Base-by-base conservation (phyloP, 768 basidiomycete genomes). In the Inosperma sp. region DNA sequence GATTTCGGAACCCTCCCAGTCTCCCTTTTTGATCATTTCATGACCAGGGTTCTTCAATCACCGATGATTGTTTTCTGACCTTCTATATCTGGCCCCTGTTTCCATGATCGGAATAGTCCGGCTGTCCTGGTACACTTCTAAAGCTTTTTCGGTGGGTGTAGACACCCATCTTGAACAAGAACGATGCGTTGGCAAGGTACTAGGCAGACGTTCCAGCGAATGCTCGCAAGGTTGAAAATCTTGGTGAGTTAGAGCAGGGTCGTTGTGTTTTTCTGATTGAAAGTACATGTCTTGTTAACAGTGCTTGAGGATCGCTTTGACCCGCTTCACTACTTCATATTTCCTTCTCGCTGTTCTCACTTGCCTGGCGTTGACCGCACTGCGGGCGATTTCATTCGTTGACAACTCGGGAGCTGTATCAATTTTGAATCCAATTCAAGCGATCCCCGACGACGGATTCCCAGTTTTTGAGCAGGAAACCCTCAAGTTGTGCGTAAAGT, bases 291-390 rank as follows among this genome's bases (percentile, higher is more conserved):
- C 21, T 21, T 41, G 21, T 17, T 49, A 27, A 7, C 23, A 51
- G 80, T 76, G 73, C 55, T 62, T 71, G 26, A 70, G 76, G 52
- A 67, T 79, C 44, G 80, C 76, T 6, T 58, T 77, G 29, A 77
- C 74, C n/a, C 74, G 69, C 8, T 72, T 70, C 59, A 80, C 78
- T 27, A 67, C 72, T 4, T 54, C 68, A 29, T 82, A 78, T 60
- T 76, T 79, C 58, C 61, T 73, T 33, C 64, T 80, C 50, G 71
- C 76, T 23, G 55, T 81, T 37, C 37, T 69, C 22, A 69, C 68
- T 48, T 76, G 71, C 51, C 46, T 73, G 34, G 60, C 68, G 21
- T 72, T 80, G 44, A 68, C 65, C 49, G 57, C 65, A 10, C 57
- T 79, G 8, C 78, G 79, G 54, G 63, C 62, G 12, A 41, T 71